Base-by-base conservation (phyloP, 2,329 filamentous ascomycete species). In the Daldinia sp. region DNA sequence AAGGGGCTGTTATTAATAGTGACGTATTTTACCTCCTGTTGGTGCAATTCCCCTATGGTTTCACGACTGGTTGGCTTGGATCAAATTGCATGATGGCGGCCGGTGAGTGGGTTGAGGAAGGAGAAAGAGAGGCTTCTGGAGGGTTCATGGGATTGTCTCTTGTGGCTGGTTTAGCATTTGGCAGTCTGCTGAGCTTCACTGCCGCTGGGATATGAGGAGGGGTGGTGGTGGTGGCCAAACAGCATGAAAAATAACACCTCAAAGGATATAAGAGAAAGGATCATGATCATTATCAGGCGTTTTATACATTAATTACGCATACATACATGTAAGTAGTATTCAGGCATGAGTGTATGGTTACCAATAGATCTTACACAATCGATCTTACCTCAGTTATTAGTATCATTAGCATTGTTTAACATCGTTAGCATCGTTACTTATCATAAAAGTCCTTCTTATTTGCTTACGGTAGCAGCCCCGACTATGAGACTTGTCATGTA, bases 111-210 rank as follows among this genome's bases (percentile, higher is more conserved):
- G 94, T 98, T 0, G 90, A 91, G 3, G 88, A 91, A 1, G 89
- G 90, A 9, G 95, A 99, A 82, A 86, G 92, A 37, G 94, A 97
- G 82, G 94, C 93, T 5, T 90, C 94, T 0, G 96, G 95, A 53
- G 93, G 92, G 0, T 98, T 98, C 79, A 98, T 99, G 96, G 92
- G 92, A 3, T 80, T 98, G 70, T 93, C 91, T 79, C 87, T 98
- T n/a, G 93, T 98, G 18, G 89, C 88, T 4, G 96, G 96, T 0
- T 81, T 98, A 80, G 88, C 93, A 1, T 85, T 86, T 26, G 96
- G 96, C n/a, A 98, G 95, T 81, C 80, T 98, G 74, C 79, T 97
- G 78, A 98, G 94, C 79, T 99, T 98, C 80, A 85, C 89, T 9
- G 88, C 89, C 69, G 87, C 90, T 0, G 83, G 82, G 5, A 78